These are phyloP conservation scores for Vicia faba DNA, from an alignment of 306 rosid genomes.

Conservation along the genomic window DNA sequence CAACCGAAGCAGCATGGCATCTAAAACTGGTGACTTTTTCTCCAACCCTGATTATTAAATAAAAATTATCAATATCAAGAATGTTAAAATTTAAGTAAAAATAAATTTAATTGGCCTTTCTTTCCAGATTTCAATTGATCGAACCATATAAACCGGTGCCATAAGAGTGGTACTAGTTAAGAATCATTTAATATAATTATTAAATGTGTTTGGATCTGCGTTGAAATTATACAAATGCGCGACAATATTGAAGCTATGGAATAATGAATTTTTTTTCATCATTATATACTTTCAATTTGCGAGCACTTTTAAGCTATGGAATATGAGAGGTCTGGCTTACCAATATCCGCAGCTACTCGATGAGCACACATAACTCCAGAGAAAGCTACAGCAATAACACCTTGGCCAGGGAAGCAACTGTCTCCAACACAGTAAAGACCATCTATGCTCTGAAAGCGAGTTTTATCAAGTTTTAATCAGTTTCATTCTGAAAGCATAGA, in stretches of 20 bases:
- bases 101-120: background rate
- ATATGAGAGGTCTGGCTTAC: slow-evolving; percentile 42
- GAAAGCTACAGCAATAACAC: slow-evolving; percentile 94
- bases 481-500: slow-evolving; percentile 28
- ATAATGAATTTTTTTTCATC: background rate
- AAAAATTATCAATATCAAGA: slow-evolving; percentile 23
- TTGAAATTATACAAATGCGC: background rate
- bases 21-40: slow-evolving; percentile 84
- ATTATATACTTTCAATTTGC: background rate
- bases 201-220: background rate
- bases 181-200: background rate
- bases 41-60: slow-evolving; percentile 60
- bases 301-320: slow-evolving; percentile 4
- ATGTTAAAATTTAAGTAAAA: background rate
- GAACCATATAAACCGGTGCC: background rate
- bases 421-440: slow-evolving; percentile 98
- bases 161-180: background rate
- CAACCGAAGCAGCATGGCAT: slow-evolving; percentile 66
- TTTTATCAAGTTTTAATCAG: slow-evolving; percentile 35
- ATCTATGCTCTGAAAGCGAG: slow-evolving; percentile 64
- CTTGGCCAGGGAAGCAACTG: slow-evolving; percentile 99
- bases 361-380: slow-evolving; percentile 98
- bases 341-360: slow-evolving; percentile 94
- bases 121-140: background rate
- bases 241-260: background rate